Evolutionary conservation across 2,329 filamentous ascomycete species (phyloP).

Genomic region (Claviceps sp.): DNA sequence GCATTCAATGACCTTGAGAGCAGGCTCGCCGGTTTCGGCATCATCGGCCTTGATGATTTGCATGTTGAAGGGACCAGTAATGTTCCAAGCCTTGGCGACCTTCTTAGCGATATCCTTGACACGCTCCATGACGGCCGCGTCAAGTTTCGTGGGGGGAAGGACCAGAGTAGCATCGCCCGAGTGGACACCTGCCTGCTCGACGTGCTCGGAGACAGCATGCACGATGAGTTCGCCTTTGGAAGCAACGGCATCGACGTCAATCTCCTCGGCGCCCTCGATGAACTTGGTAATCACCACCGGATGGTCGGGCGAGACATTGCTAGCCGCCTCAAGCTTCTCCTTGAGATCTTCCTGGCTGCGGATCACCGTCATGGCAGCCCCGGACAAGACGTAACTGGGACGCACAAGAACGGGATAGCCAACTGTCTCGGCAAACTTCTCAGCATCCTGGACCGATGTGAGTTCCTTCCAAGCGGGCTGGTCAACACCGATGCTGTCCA

Average conservation of each 20-base stretch:
- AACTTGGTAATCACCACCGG: conserved; percentile 98
- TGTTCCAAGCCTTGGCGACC: conserved; percentile 92
- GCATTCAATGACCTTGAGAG: conserved; percentile 94
- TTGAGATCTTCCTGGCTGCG: conserved; percentile 76
- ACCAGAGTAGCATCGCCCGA: conserved; percentile 94
- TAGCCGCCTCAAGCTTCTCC: conserved; percentile 85
- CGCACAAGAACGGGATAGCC: conserved; percentile 91
- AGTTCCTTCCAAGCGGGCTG: conserved; percentile 98
- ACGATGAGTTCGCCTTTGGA: conserved; percentile 75
- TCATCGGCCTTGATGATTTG: conserved; percentile 92
- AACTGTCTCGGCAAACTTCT: conserved; percentile 71
- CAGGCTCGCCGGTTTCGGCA: conserved; percentile 58
- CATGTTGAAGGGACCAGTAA: conserved; percentile 99
- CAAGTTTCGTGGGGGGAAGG: conserved; percentile 71
- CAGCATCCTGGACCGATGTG: conserved; percentile 77
- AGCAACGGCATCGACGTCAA: conserved; percentile 89
- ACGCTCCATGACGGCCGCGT: conserved; percentile 63
- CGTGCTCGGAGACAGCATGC: conserved; percentile 88
- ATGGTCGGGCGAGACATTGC: conserved; percentile 85
- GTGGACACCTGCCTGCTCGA: conserved; percentile 95
- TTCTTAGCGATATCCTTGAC: conserved; percentile 93
- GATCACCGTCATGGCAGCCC: conserved; percentile 97
- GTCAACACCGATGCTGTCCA: conserved; percentile 92
- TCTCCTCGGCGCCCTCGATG: conserved; percentile 92
- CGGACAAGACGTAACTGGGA: conserved; percentile 89